A percentile compares a stretch with the other conserved stretches of the same genome.
Evolutionary conservation across 768 basidiomycete species (phyloP).

Genomic region (Pulveroboletus frians): DNA sequence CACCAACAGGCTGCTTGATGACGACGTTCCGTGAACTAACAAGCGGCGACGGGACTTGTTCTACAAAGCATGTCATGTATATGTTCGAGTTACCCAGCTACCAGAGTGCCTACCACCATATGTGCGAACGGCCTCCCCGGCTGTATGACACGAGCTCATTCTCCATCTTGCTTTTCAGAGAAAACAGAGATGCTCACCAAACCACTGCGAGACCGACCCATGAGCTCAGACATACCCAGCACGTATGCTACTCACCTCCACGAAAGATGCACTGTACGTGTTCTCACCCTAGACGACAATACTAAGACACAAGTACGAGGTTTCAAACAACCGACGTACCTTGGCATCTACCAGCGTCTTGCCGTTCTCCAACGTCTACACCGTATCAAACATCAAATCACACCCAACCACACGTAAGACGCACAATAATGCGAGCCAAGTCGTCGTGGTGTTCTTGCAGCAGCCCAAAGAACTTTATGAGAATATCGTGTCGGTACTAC

Average conservation of each 20-base stretch:
- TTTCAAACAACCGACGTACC: constrained; percentile 34
- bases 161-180: neutral
- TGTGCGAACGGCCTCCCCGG: constrained; percentile 86
- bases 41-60: constrained; percentile 76
- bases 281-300: constrained; percentile 60
- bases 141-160: constrained; percentile 35
- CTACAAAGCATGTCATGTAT: constrained; percentile 32
- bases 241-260: constrained; percentile 52
- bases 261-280: constrained; percentile 76
- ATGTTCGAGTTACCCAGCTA: neutral
- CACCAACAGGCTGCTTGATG: constrained; percentile 90
- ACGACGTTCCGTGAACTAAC: constrained; percentile 74
- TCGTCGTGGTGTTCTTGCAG: constrained; percentile 87
- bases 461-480: constrained; percentile 71
- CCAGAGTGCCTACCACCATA: constrained; percentile 64
- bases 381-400: constrained; percentile 9
- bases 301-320: neutral
- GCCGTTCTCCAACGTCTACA: constrained; percentile 90
- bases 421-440: constrained; percentile 76
- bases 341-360: constrained; percentile 83
- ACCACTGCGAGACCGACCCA: constrained; percentile 54
- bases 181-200: constrained; percentile 44
- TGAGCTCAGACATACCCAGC: neutral
- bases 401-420: constrained; percentile 22
- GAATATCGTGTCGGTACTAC: constrained; percentile 76